Percentiles rank a stretch among this genome's conserved stretches.
Conservation (phyloP, 257 asterid species). For the Euphrasia confusa region DNA sequence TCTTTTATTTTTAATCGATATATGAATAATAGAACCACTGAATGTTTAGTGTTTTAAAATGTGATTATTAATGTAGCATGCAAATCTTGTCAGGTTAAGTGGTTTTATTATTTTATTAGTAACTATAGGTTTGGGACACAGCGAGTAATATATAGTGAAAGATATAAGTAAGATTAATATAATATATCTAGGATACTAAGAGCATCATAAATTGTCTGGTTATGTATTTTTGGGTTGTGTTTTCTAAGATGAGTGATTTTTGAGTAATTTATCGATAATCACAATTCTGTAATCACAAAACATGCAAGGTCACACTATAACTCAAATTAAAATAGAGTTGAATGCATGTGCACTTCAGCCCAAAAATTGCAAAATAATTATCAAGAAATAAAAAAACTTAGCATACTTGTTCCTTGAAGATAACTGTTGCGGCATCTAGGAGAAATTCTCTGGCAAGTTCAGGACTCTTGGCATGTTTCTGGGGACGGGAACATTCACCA, state of each 20-base stretch:
- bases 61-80: too few relatives aligned
- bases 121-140: too few relatives aligned
- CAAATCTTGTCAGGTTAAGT: too few relatives aligned
- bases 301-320: background rate
- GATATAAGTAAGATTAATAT: background rate
- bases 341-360: background rate
- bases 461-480: conserved; percentile 99
- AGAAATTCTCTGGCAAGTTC: conserved; percentile 99
- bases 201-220: too few relatives aligned
- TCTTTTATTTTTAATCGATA: too few relatives aligned
- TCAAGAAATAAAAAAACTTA: conserved; percentile 2
- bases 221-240: too few relatives aligned
- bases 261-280: too few relatives aligned
- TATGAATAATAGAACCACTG: too few relatives aligned
- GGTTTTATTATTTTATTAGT: too few relatives aligned
- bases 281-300: background rate
- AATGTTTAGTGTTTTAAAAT: too few relatives aligned
- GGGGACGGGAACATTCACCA: conserved; percentile 97
- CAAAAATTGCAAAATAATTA: background rate
- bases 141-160: background rate
- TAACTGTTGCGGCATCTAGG: conserved; percentile 96
- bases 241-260: too few relatives aligned
- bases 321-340: conserved; percentile 2
- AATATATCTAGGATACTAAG: too few relatives aligned
- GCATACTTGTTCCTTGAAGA: conserved; percentile 96